Conservation (phyloP, 208 protist species). For the Trypanosoma scelopori region DNA sequence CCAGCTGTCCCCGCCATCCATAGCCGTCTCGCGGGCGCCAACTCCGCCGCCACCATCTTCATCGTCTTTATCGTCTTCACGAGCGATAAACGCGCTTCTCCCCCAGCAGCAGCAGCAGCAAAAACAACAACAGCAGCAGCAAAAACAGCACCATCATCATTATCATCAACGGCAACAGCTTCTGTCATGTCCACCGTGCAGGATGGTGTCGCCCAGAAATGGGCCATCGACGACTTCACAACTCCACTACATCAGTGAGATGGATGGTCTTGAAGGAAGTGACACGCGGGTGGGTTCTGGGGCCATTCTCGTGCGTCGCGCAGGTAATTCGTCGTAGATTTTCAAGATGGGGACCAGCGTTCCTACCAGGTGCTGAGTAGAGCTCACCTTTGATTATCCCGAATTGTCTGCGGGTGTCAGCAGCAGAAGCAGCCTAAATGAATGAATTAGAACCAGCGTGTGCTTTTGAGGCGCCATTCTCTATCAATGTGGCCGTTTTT, state of each 20-base stretch:
- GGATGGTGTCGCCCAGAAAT: background rate
- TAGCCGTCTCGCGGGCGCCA: constrained; percentile 15
- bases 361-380: no score
- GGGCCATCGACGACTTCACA: background rate
- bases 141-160: background rate
- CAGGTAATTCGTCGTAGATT: background rate
- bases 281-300: background rate
- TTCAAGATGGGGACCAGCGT: no score
- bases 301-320: constrained; percentile 4
- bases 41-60: constrained; percentile 7
- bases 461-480: no score
- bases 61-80: constrained; percentile 8
- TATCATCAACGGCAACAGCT: background rate
- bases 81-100: background rate
- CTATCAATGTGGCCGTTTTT: no score
- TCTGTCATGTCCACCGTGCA: background rate
- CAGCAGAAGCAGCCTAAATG: no score
- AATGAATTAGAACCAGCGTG: no score
- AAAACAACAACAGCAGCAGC: background rate
- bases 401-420: no score
- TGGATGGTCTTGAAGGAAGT: background rate
- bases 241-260: constrained; percentile 3
- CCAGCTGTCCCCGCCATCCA: constrained; percentile 5
- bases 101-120: background rate
- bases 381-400: no score